A percentile compares a stretch with the other conserved stretches of the same genome.
Evolutionary conservation across 192 early-diverging fungal species (phyloP).

Genomic region (Cladochytrium replicatum): DNA sequence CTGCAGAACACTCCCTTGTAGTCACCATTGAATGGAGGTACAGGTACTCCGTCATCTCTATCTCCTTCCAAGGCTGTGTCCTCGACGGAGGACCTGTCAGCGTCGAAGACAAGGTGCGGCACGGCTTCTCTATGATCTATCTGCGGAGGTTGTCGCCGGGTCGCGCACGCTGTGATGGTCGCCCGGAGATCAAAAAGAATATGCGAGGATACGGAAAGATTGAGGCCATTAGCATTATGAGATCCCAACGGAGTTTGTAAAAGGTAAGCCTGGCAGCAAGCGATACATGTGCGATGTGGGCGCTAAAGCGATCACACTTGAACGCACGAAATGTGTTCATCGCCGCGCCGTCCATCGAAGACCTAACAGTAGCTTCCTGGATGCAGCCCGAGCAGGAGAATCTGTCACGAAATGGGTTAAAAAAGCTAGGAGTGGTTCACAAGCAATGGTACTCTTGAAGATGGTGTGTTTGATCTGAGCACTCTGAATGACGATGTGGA

Average conservation of each 20-base stretch:
- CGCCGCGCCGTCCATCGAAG: slow-evolving; percentile 30
- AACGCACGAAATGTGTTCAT: slow-evolving; percentile 34
- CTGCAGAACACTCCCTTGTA: not conserved
- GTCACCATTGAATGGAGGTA: slow-evolving; percentile 7
- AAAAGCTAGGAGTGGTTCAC: slow-evolving; percentile 22
- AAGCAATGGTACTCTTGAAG: slow-evolving; percentile 1
- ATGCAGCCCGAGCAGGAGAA: too few species aligned
- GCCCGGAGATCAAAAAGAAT: slow-evolving; percentile 21
- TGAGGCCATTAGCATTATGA: slow-evolving; percentile 41
- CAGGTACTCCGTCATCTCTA: slow-evolving; percentile 28
- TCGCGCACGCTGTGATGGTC: slow-evolving; percentile 32
- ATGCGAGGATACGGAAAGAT: slow-evolving; percentile 23
- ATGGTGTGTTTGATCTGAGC: slow-evolving; percentile 23
- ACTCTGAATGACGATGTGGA: slow-evolving; percentile 38
- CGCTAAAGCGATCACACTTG: slow-evolving; percentile 35
- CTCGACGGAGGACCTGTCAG: slow-evolving; percentile 35
- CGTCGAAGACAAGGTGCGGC: slow-evolving; percentile 43
- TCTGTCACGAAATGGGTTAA: slow-evolving; percentile 29
- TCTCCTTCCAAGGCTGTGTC: slow-evolving; percentile 24
- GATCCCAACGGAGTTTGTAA: slow-evolving; percentile 47
- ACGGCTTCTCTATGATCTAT: slow-evolving; percentile 34
- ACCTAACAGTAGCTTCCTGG: slow-evolving; percentile 9
- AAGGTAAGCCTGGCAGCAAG: slow-evolving; percentile 13
- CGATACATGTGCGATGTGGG: slow-evolving; percentile 17
- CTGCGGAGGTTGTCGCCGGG: slow-evolving; percentile 30